A percentile compares a stretch with the other conserved stretches of the same genome.
These are phyloP conservation scores for Hypoxylon sp. DNA, from an alignment of 2,329 filamentous ascomycete species.

Conservation along the genomic window DNA sequence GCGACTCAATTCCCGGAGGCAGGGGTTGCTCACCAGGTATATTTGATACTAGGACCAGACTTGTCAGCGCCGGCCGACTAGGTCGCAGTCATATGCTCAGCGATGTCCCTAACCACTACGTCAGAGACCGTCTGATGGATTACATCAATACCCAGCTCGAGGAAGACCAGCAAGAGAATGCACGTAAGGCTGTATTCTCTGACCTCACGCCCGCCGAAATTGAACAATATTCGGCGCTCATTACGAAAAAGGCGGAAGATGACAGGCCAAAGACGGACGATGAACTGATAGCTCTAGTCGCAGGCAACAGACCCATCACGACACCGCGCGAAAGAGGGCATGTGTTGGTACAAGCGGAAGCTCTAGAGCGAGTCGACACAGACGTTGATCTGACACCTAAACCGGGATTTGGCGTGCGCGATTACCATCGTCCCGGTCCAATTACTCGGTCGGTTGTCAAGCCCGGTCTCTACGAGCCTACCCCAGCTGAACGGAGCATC, in stretches of 20 bases:
- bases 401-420: slow-evolving; percentile 19
- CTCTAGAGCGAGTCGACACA: slow-evolving; percentile 21
- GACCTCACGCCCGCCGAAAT: slow-evolving; percentile 34
- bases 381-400: slow-evolving; percentile 30
- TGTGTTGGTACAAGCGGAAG: not conserved
- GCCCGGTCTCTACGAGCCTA: not conserved
- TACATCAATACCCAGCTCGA: slow-evolving; percentile 33
- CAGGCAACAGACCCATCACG: slow-evolving; percentile 1
- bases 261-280: not conserved
- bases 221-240: slow-evolving; percentile 33
- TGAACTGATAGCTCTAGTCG: not conserved
- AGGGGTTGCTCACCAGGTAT: not conserved
- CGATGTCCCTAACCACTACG: slow-evolving; percentile 38
- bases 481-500: slow-evolving; percentile 1
- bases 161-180: slow-evolving; percentile 25
- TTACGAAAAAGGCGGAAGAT: slow-evolving; percentile 14
- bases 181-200: slow-evolving; percentile 33
- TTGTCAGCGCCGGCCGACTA: slow-evolving; percentile 32
- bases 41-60: not conserved
- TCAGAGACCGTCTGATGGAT: slow-evolving; percentile 38
- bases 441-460: slow-evolving; percentile 15
- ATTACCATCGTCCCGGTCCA: not conserved
- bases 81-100: slow-evolving; percentile 38
- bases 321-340: not conserved
- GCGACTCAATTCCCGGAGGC: slow-evolving; percentile 9